Evolutionary conservation across 768 basidiomycete genomes (phyloP).

Genomic region (Tulasnella sp.): DNA sequence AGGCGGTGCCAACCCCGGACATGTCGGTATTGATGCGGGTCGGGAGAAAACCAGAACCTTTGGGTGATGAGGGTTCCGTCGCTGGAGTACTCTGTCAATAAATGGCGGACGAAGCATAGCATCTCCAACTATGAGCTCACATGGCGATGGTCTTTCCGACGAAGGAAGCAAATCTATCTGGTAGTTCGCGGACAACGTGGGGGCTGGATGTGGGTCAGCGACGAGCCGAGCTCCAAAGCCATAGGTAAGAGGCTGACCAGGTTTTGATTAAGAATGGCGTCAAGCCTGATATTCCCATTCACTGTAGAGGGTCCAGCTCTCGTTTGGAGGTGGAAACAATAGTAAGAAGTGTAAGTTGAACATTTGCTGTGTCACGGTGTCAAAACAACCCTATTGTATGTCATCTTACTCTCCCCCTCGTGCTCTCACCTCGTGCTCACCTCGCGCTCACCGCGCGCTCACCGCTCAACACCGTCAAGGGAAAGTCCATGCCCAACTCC

Average conservation of each 20-base stretch:
- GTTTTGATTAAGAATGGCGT: slow-evolving; percentile 57
- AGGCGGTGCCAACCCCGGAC: slow-evolving; percentile 71
- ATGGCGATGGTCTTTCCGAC: slow-evolving; percentile 62
- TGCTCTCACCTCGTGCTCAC: too few relatives aligned
- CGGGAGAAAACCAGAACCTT: slow-evolving; percentile 61
- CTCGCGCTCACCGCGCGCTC: too few relatives aligned
- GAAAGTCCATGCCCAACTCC: too few relatives aligned
- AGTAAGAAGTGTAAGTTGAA: too few relatives aligned
- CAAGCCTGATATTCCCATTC: slow-evolving; percentile 64
- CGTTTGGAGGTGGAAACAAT: neutral
- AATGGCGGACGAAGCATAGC: slow-evolving; percentile 4
- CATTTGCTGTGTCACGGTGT: too few relatives aligned
- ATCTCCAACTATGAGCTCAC: slow-evolving; percentile 33
- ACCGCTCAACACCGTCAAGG: too few relatives aligned
- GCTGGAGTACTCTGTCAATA: slow-evolving; percentile 31
- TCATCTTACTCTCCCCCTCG: too few relatives aligned
- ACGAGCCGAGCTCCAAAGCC: neutral
- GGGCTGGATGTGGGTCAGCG: slow-evolving; percentile 15
- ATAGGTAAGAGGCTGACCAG: slow-evolving; percentile 35
- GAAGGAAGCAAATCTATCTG: slow-evolving; percentile 50
- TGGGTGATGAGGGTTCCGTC: slow-evolving; percentile 83
- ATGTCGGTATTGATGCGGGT: slow-evolving; percentile 56
- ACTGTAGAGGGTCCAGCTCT: neutral
- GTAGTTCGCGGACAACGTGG: slow-evolving; percentile 32
- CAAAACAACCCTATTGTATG: too few relatives aligned